A percentile compares a stretch with the other conserved stretches of the same genome.
Conservation (phyloP, 2,329 filamentous ascomycete genomes). For the Aureobasidium sp. region DNA sequence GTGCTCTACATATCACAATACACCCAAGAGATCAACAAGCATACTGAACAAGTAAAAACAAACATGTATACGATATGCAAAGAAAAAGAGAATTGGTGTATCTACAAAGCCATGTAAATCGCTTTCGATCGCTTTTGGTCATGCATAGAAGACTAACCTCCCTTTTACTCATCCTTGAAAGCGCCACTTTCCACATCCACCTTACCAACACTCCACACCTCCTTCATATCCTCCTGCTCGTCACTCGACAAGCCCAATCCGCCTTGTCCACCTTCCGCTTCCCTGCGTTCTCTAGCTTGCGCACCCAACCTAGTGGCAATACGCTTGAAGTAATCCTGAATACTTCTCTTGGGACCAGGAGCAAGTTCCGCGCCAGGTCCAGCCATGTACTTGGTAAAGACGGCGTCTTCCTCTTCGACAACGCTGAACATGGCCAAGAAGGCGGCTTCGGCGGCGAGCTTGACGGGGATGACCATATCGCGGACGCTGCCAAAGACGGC, state of each 20-base stretch:
- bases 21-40: not conserved
- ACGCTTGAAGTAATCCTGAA: slow-evolving; percentile 95
- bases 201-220: slow-evolving; percentile 92
- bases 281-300: slow-evolving; percentile 80
- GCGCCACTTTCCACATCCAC: slow-evolving; percentile 63
- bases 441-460: slow-evolving; percentile 87
- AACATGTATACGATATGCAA: not conserved
- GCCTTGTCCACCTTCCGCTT: slow-evolving; percentile 83
- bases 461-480: slow-evolving; percentile 88
- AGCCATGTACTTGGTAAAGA: slow-evolving; percentile 87
- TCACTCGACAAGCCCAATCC: slow-evolving; percentile 81
- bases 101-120: not conserved
- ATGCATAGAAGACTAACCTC: not conserved
- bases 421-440: slow-evolving; percentile 89
- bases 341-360: slow-evolving; percentile 71
- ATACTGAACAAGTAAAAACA: not conserved
- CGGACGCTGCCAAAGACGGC: slow-evolving; percentile 84
- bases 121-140: not conserved
- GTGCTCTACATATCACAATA: not conserved
- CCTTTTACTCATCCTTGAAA: not conserved
- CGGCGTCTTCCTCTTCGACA: slow-evolving; percentile 71
- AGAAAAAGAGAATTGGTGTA: not conserved
- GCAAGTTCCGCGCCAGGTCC: slow-evolving; percentile 57
- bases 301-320: slow-evolving; percentile 76
- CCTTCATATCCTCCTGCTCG: slow-evolving; percentile 87